Evolutionary conservation across 1,139 yeast genomes (phyloP).

Genomic region (Diutina rugosa): DNA sequence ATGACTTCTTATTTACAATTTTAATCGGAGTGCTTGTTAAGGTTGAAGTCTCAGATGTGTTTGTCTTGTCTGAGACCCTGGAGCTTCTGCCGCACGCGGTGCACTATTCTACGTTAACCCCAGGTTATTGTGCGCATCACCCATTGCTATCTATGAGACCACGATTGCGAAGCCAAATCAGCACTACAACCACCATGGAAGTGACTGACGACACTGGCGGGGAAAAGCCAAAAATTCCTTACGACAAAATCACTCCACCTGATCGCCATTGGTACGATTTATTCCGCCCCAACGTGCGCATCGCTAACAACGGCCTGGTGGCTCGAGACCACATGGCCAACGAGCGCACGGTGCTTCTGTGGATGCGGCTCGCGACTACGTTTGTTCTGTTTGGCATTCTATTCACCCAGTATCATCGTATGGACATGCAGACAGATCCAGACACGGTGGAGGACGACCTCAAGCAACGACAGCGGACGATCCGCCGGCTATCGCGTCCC

Average conservation of each 20-base stretch:
- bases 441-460: too few species aligned
- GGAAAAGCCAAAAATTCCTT: neutral
- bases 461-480: neutral
- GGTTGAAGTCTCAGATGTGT: too few species aligned
- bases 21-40: too few species aligned
- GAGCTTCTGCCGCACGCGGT: too few species aligned
- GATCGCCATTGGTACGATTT: neutral
- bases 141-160: too few species aligned
- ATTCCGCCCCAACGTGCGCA: neutral
- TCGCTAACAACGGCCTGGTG: neutral
- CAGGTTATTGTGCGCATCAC: too few species aligned
- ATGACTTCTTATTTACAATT: too few species aligned
- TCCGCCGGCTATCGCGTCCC: neutral
- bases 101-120: too few species aligned
- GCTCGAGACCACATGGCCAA: slow-evolving; percentile 2
- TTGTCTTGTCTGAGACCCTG: too few species aligned
- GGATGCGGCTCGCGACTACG: neutral
- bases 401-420: neutral
- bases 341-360: slow-evolving; percentile 1
- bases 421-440: neutral
- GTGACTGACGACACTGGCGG: too few species aligned
- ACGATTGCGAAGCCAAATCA: neutral
- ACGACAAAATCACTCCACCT: neutral
- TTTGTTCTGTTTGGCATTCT: neutral
- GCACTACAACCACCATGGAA: neutral